phyloP scores from a whole-genome alignment of 2,329 filamentous ascomycete species.

The Aspergillus phoenicis region DNA sequence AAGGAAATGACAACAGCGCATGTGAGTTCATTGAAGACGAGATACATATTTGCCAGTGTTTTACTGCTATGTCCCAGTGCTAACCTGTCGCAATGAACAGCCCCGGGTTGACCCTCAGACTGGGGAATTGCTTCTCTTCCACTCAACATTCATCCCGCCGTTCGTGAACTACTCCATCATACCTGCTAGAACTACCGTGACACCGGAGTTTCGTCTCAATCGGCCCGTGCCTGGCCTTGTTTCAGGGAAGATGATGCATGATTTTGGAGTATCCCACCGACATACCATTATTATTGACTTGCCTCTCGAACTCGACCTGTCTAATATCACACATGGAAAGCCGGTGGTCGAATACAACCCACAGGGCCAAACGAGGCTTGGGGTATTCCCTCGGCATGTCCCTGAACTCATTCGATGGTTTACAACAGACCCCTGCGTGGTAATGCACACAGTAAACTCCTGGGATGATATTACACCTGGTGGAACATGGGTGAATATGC shows the following conservation, averaged over 20 bases:
- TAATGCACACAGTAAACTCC: constrained; percentile 72
- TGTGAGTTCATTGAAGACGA: constrained; percentile 7
- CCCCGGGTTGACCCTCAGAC: constrained; percentile 67
- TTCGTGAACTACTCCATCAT: constrained; percentile 69
- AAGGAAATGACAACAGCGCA: constrained; percentile 20
- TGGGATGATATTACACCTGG: constrained; percentile 58
- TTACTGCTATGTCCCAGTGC: neutral
- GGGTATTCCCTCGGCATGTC: constrained; percentile 65
- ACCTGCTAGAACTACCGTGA: constrained; percentile 35
- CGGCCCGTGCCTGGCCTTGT: constrained; percentile 62
- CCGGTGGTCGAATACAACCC: constrained; percentile 64
- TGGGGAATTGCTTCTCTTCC: constrained; percentile 68
- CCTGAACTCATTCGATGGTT: constrained; percentile 66
- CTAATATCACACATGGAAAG: constrained; percentile 38
- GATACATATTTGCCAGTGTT: neutral
- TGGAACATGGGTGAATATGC: constrained; percentile 59
- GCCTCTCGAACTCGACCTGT: constrained; percentile 65
- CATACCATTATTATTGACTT: constrained; percentile 71
- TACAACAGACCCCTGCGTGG: constrained; percentile 67
- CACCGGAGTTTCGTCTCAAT: constrained; percentile 43
- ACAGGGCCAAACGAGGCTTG: constrained; percentile 62
- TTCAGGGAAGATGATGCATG: constrained; percentile 73
- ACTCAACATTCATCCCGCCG: constrained; percentile 65
- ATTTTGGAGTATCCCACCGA: constrained; percentile 66
- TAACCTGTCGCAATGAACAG: constrained; percentile 31